phyloP scores from a whole-genome alignment of 2,329 filamentous ascomycete genomes.

The Curvularia verruculosa region DNA sequence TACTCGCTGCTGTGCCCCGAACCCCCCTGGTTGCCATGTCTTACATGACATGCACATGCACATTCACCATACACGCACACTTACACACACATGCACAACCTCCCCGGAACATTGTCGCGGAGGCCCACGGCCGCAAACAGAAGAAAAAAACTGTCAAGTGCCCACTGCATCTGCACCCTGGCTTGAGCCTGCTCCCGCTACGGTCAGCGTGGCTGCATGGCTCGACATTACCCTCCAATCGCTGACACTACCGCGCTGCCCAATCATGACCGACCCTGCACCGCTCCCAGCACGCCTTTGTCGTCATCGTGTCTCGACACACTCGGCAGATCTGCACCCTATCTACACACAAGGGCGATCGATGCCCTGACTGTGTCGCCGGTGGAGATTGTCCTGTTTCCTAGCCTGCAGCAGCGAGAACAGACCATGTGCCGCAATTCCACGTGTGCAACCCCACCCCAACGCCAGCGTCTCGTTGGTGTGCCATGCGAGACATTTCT shows the following conservation, averaged over 20 bases:
- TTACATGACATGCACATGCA: no score
- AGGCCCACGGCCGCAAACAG: conserved; percentile 23
- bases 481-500: conserved; percentile 43
- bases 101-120: no score
- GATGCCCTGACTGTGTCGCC: conserved; percentile 14
- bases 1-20: background rate
- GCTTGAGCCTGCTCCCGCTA: no score
- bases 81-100: no score
- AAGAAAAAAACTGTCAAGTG: conserved; percentile 40
- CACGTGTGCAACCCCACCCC: conserved; percentile 36
- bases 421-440: conserved; percentile 24
- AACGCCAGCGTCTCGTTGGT: conserved; percentile 28
- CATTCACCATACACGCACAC: no score
- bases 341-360: conserved; percentile 21
- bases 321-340: conserved; percentile 24
- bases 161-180: conserved; percentile 47
- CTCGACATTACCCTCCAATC: conserved; percentile 6
- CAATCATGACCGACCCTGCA: conserved; percentile 8
- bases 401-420: conserved; percentile 15
- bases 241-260: conserved; percentile 5
- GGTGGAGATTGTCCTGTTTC: conserved; percentile 22
- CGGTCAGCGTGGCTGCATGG: conserved; percentile 27
- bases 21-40: background rate
- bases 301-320: conserved; percentile 18
- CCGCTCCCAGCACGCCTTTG: conserved; percentile 4